Conservation (phyloP, 2,329 filamentous ascomycete species). For the Dothideomycetes sp. region DNA sequence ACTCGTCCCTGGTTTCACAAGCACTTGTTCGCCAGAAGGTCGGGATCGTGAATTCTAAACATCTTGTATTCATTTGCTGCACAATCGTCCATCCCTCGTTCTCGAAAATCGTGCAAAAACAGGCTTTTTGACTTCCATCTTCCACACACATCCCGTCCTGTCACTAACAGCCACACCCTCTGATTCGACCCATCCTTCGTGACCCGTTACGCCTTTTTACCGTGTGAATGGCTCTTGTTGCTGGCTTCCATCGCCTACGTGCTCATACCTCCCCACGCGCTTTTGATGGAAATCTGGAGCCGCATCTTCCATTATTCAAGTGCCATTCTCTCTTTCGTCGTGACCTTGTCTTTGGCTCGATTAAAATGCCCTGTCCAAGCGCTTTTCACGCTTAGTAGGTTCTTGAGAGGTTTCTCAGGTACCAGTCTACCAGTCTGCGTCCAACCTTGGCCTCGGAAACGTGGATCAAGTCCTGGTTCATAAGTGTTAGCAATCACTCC, state of each 20-base stretch:
- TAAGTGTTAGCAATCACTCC: constrained; percentile 18
- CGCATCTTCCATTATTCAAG: background rate
- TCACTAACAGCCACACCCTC: too few species aligned
- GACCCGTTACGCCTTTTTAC: too few species aligned
- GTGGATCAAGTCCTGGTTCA: constrained; percentile 76
- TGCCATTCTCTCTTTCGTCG: background rate
- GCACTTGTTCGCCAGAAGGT: too few species aligned
- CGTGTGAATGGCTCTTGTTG: too few species aligned
- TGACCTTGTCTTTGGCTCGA: background rate
- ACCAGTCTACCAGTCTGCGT: constrained; percentile 96
- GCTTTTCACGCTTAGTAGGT: constrained; percentile 55
- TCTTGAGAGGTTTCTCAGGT: constrained; percentile 89
- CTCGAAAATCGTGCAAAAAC: too few species aligned
- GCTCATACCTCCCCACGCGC: constrained; percentile 14
- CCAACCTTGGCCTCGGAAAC: constrained; percentile 98
- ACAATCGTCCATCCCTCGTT: too few species aligned
- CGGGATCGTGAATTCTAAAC: too few species aligned
- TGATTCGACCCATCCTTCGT: too few species aligned
- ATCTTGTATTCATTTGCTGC: too few species aligned
- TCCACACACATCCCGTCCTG: too few species aligned
- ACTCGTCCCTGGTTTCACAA: too few species aligned
- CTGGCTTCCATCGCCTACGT: background rate
- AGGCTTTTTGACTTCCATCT: too few species aligned
- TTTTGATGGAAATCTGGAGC: constrained; percentile 4
- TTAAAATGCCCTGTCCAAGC: background rate